Evolutionary conservation across 345 rosid species (phyloP), one percentile per base, ranked within the genome.

Genomic region (Adansonia digitata): DNA sequence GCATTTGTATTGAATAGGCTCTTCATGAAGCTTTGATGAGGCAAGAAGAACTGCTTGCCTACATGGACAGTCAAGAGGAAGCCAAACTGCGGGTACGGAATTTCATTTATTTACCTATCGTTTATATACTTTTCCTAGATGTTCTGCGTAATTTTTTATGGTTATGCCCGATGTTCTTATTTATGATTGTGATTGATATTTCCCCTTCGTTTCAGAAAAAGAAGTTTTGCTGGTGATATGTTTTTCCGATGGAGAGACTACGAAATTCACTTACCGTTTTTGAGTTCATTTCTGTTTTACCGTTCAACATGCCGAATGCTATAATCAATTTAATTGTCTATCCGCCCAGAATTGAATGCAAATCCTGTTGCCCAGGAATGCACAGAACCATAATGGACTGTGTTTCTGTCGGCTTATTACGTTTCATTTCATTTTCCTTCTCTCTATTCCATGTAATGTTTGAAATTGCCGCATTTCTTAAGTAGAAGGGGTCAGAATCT

Each of bases 31-130:
- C 99, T 78, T 81, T 88, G 79, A 93, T 96, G 93, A 91, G 86
- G 82, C 99, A 93, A 87, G 99, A 96, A 77, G 99, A 96, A 64
- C 82, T 93, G 74, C 95, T 93, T 14, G 98, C 97, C 1, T 96
- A 92, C 80, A 89, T 96, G 52, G 99, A 96, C 80, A 80, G 96
- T 59, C 97, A 96, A 87, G 92, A 85, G 81, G 89, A 84, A 66
- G 91, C 93, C 76, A 87, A 82, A 64, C 78, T 60, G 66, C 88
- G 84, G 99, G 97, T 93, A 81, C 6, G 83, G 61, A 52, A 42
- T 61, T 35, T 62, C 7, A 48, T 7, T 10, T 39, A n/a, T 56
- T n/a, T 18, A 12, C 18, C 17, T 29, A 1, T 73, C 43, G 42
- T 24, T 42, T 43, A 6, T 61, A 5, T 39, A 29, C 4, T 1